Conservation (phyloP, 2,329 filamentous ascomycete species). For the Epichloe amarillans region DNA sequence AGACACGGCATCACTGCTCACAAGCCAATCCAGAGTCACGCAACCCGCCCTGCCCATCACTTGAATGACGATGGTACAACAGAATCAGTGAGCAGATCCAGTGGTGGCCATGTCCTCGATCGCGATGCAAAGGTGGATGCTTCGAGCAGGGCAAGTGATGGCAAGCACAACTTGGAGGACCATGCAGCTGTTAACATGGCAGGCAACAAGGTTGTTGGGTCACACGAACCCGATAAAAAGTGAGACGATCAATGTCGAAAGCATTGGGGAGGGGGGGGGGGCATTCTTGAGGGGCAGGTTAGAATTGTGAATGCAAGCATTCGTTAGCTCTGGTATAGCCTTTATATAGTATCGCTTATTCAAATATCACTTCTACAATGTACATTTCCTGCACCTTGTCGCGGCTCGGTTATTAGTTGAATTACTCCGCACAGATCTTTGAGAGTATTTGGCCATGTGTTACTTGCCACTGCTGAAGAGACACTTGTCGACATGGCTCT, state of each 20-base stretch:
- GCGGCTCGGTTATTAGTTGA: no score
- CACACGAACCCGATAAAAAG: not conserved
- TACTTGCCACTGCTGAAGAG: no score
- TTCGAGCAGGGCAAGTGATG: not conserved
- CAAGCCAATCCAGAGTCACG: not conserved
- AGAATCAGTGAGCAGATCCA: not conserved
- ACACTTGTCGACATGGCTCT: no score
- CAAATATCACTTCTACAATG: not conserved
- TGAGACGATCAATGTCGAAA: not conserved
- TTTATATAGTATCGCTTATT: not conserved
- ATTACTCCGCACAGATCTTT: no score
- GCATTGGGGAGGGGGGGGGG: no score
- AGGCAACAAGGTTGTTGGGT: not conserved
- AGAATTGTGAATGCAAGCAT: not conserved
- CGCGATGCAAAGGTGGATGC: not conserved
- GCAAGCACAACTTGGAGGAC: not conserved
- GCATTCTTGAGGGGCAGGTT: not conserved
- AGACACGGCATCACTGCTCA: slow-evolving; percentile 5
- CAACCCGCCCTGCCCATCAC: not conserved
- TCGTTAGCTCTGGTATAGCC: not conserved
- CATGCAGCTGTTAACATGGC: not conserved
- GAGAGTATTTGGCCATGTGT: not conserved
- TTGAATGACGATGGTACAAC: slow-evolving; percentile 4
- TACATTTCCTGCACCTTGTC: no score
- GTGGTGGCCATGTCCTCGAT: not conserved